Conservation (phyloP, 1,284 basidiomycete genomes). For the Athelia sp. region DNA sequence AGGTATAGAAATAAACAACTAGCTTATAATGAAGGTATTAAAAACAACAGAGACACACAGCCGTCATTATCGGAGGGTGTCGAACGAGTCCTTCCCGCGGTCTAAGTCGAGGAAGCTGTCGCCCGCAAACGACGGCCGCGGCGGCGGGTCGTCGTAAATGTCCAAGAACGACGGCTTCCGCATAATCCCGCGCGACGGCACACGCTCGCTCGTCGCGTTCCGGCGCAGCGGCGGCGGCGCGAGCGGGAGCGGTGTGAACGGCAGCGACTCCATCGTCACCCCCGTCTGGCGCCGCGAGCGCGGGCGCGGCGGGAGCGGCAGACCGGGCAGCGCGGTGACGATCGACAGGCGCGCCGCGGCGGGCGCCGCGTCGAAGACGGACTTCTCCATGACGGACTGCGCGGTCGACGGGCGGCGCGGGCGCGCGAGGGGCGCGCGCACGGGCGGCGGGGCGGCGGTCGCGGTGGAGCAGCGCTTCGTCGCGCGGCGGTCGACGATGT, state of each 20-base stretch:
- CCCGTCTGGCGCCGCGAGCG: conserved; percentile 20
- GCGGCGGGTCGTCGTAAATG: conserved; percentile 49
- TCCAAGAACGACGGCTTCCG: conserved; percentile 69
- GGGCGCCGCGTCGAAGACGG: neutral
- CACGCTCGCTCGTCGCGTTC: conserved; percentile 23
- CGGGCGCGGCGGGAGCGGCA: conserved; percentile 33
- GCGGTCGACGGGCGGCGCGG: conserved; percentile 23
- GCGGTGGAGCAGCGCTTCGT: too few relatives aligned
- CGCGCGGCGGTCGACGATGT: conserved; percentile 30
- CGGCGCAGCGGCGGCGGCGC: conserved; percentile 28
- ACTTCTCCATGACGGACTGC: conserved; percentile 7
- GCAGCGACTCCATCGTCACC: conserved; percentile 23
- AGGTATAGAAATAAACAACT: conserved; percentile 16
- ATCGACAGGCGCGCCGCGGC: conserved; percentile 9
- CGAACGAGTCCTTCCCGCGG: conserved; percentile 51
- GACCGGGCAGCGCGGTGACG: conserved; percentile 10
- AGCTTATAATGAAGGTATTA: conserved; percentile 12
- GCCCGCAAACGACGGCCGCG: conserved; percentile 20
- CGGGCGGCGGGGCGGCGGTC: too few relatives aligned
- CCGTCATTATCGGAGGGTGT: conserved; percentile 40
- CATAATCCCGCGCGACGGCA: conserved; percentile 39
- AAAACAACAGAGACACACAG: conserved; percentile 10
- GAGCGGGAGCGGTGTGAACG: conserved; percentile 23
- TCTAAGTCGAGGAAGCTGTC: conserved; percentile 64
- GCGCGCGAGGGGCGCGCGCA: too few relatives aligned